These are phyloP conservation scores for Citrus medica DNA, from an alignment of 345 rosid species.

Conservation along the genomic window DNA sequence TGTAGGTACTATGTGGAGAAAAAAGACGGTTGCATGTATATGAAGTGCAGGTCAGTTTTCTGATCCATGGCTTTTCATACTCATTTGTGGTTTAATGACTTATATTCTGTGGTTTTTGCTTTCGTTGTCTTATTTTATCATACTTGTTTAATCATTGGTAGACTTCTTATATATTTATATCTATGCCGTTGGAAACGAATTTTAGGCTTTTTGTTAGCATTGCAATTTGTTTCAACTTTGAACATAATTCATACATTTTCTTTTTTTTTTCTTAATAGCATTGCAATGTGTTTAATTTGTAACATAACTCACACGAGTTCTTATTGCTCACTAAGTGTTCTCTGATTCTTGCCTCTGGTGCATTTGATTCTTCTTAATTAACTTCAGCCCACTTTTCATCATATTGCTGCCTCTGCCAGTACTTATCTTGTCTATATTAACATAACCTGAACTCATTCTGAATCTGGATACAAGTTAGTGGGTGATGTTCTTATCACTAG, in stretches of 20 bases:
- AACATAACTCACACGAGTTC: neutral
- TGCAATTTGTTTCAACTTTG: neutral
- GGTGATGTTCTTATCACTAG: neutral
- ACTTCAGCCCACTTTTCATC: neutral
- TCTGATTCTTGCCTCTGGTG: neutral
- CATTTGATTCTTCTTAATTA: neutral
- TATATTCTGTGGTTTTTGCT: neutral
- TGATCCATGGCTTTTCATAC: neutral
- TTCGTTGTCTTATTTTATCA: neutral
- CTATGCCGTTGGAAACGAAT: neutral
- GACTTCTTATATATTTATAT: neutral
- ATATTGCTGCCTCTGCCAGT: neutral
- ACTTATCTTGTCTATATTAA: too few relatives aligned
- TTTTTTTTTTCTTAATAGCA: neutral
- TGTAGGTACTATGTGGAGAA: conserved; percentile 48
- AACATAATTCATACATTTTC: neutral
- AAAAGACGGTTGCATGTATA: conserved; percentile 32
- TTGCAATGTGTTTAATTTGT: neutral
- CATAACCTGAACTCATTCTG: neutral
- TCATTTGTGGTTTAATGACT: too few relatives aligned
- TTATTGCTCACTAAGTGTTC: neutral
- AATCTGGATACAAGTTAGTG: neutral
- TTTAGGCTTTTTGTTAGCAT: neutral
- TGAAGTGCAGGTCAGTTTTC: conserved; percentile 38
- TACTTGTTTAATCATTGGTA: neutral